Evolutionary conservation across 2,329 filamentous ascomycete species (phyloP), one percentile per base, ranked within the genome.

Genomic region (Penicillium rolfsii): DNA sequence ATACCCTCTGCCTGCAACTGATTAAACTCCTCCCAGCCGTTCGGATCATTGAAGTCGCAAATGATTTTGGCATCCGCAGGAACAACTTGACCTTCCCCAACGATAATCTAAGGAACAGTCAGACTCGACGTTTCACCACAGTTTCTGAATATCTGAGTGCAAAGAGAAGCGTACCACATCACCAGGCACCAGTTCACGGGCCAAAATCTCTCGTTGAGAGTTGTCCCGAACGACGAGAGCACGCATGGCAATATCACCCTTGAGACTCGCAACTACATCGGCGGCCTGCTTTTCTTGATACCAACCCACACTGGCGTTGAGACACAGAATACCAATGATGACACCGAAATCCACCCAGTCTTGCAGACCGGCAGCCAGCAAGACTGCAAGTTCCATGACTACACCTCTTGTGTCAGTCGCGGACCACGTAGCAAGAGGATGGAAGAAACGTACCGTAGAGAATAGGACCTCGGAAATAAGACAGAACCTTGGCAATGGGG

Each of bases 201-300:
- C 89, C 67, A 89, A 83, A 72, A 91, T 88, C 62, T 89, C 85
- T 65, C 87, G 79, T 75, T 90, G 85, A 58, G 80, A 77, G 53
- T 88, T 87, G 70, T 90, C 83, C 69, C 89, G 88, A 66, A 91
- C 79, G 65, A 89, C 87, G 58, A 80, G 83, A 7, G 88, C 86
- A 75, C 86, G 88, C 85, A 91, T 87, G 68, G 89, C 89, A 72
- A 92, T 92, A 71, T 92, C 89, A 76, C 89, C 89, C 79, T 91
- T 91, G 58, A 92, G 81, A 68, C 84, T 87, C 28, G 89, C 89
- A 70, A 91, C 89, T 66, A 91, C 88, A 78, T 92, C 89, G 62
- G 89, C 89, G 66, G 89, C 89, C 77, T 91, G 89, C 79, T 91
- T 92, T 78, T 92, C 89, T 75, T 91, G 89, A 75, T 91, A 91